Evolutionary conservation across 768 basidiomycete species (phyloP).

Genomic region (Leccinum rimulosum): DNA sequence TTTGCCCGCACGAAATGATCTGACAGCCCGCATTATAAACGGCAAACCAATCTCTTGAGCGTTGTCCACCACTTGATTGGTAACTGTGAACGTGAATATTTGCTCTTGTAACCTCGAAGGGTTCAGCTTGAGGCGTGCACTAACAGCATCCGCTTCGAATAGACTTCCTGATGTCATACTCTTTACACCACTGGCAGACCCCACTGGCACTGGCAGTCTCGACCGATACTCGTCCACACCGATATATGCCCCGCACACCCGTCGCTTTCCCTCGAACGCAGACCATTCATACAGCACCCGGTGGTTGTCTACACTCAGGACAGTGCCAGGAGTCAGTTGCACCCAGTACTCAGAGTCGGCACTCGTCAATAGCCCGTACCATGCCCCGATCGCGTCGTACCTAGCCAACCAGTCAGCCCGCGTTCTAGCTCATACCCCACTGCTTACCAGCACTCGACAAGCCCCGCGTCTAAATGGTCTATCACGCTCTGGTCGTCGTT

Average conservation of each 20-base stretch:
- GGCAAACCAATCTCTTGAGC: conserved; percentile 82
- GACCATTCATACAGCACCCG: conserved; percentile 95
- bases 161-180: conserved; percentile 18
- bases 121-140: conserved; percentile 57
- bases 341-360: conserved; percentile 91
- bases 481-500: conserved; percentile 90
- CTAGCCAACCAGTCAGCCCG: conserved; percentile 30
- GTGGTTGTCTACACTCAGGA: conserved; percentile 92
- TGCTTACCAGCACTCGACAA: conserved; percentile 72
- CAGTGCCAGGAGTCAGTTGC: conserved; percentile 83
- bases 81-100: conserved; percentile 91
- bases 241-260: conserved; percentile 96
- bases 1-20: conserved; percentile 47
- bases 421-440: background rate
- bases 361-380: conserved; percentile 73
- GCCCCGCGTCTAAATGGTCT: conserved; percentile 50
- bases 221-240: conserved; percentile 89
- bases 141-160: conserved; percentile 54
- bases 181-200: conserved; percentile 18
- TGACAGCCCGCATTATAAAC: conserved; percentile 62
- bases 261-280: conserved; percentile 78
- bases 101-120: conserved; percentile 77
- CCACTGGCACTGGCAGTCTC: conserved; percentile 41
- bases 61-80: conserved; percentile 79
- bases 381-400: conserved; percentile 79